Percentiles rank a stretch among this genome's conserved stretches.
phyloP scores from a whole-genome alignment of 139 green algal genomes.

The Volvox reticuliferus region DNA sequence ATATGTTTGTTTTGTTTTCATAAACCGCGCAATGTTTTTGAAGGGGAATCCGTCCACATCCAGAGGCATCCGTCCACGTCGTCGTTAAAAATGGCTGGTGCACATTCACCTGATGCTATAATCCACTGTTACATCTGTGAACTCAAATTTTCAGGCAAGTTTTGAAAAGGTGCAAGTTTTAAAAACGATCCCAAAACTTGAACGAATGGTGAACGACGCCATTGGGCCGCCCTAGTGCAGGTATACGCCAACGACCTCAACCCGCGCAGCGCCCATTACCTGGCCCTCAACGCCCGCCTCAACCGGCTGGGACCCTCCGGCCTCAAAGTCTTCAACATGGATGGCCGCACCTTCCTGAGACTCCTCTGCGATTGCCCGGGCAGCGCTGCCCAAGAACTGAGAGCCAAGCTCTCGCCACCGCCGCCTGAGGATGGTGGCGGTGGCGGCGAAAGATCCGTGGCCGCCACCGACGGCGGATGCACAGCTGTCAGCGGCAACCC shows the following conservation, averaged over 20 bases:
- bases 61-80: too few relatives aligned
- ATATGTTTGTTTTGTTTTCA: too few relatives aligned
- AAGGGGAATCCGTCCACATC: too few relatives aligned
- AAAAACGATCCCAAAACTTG: too few relatives aligned
- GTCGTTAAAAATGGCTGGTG: too few relatives aligned
- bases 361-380: conserved; percentile 59
- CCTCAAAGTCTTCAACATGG: conserved; percentile 80
- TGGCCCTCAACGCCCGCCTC: conserved; percentile 82
- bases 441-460: too few relatives aligned
- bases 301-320: conserved; percentile 72
- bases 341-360: conserved; percentile 84
- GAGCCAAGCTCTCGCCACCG: neutral
- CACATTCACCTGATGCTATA: too few relatives aligned
- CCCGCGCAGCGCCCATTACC: conserved; percentile 82
- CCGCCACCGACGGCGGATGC: neutral
- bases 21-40: too few relatives aligned
- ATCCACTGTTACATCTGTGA: too few relatives aligned
- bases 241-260: conserved; percentile 99
- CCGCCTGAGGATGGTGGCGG: neutral
- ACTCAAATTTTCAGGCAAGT: too few relatives aligned
- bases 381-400: conserved; percentile 6
- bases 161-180: too few relatives aligned
- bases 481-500: neutral
- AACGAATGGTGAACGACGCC: too few relatives aligned
- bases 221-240: conserved; percentile 25